phyloP scores from a whole-genome alignment of 177 flowering plant genomes.

The Telopea speciosissima region DNA sequence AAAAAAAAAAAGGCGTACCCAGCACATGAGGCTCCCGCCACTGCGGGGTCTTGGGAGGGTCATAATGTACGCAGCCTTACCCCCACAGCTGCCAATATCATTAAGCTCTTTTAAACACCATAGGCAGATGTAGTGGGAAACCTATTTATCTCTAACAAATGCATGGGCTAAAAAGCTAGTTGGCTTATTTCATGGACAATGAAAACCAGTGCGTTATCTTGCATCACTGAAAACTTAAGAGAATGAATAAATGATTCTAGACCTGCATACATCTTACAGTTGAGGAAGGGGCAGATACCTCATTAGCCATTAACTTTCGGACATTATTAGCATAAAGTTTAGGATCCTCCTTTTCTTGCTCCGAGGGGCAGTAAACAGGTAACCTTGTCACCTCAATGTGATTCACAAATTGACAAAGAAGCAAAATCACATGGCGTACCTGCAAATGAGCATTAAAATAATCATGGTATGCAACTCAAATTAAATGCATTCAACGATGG shows the following conservation, averaged over 20 bases:
- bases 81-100: neutral
- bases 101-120: neutral
- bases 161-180: too few species aligned
- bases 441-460: conserved; percentile 30
- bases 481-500: neutral
- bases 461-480: neutral
- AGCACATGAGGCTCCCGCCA: too few species aligned
- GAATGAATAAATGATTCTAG: neutral
- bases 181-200: too few species aligned
- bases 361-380: conserved; percentile 77
- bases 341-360: conserved; percentile 85
- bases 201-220: too few species aligned
- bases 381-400: conserved; percentile 65
- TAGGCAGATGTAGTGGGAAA: neutral
- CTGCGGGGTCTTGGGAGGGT: too few species aligned
- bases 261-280: neutral
- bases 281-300: conserved; percentile 39
- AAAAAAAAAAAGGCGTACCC: too few species aligned
- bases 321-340: conserved; percentile 85
- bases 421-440: conserved; percentile 85
- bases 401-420: conserved; percentile 89
- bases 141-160: too few species aligned
- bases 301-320: conserved; percentile 77
- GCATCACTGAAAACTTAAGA: neutral
- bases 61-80: too few species aligned